A percentile compares a stretch with the other conserved stretches of the same genome.
These are phyloP conservation scores for Juncus effusus DNA, from an alignment of 176 grass and related monocot genomes.

Conservation along the genomic window DNA sequence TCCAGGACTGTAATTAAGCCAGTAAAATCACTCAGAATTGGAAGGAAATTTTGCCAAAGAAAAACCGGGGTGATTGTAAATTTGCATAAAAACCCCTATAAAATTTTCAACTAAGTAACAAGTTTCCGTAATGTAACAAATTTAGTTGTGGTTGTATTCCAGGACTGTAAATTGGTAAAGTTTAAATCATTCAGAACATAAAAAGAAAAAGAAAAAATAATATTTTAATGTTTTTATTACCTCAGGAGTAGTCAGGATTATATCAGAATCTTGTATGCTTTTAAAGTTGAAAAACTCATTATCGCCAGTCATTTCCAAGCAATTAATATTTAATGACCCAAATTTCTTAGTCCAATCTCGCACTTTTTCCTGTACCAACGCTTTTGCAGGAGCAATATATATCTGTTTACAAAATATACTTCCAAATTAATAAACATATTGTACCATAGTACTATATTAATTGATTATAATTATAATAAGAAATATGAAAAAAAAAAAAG, in stretches of 20 bases:
- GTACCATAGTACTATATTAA: too few relatives aligned
- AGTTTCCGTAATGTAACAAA: too few relatives aligned
- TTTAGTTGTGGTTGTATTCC: too few relatives aligned
- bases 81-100: too few relatives aligned
- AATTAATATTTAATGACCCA: conserved; percentile 55
- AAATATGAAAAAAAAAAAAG: conserved; percentile 27
- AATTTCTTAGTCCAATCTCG: conserved; percentile 80
- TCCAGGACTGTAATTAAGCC: too few relatives aligned
- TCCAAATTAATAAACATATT: background rate
- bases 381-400: conserved; percentile 92
- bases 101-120: too few relatives aligned
- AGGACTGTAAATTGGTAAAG: too few relatives aligned
- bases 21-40: too few relatives aligned
- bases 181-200: too few relatives aligned
- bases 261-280: conserved; percentile 68
- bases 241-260: conserved; percentile 94
- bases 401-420: conserved; percentile 37
- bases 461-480: conserved; percentile 10
- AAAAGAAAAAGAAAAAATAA: conserved; percentile 12
- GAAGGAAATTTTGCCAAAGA: background rate
- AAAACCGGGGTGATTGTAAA: too few relatives aligned
- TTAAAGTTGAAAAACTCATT: conserved; percentile 60
- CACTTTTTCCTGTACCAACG: conserved; percentile 86
- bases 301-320: conserved; percentile 96
- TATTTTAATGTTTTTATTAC: conserved; percentile 31